Evolutionary conservation across 495 filamentous ascomycete species (phyloP).

Genomic region (Lichenothelia convexa): DNA sequence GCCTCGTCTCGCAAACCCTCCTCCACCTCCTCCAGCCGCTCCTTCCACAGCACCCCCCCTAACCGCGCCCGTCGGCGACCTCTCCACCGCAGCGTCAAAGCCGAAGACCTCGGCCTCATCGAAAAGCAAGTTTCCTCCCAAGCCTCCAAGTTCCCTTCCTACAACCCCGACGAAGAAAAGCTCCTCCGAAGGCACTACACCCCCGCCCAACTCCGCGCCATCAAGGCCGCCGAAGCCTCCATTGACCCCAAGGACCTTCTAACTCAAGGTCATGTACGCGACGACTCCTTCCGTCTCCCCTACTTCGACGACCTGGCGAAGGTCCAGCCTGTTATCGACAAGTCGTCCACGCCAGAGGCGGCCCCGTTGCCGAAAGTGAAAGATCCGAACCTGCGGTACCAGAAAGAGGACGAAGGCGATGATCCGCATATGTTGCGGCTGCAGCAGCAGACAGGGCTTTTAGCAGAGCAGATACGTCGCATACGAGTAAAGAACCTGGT

Average conservation of each 20-base stretch:
- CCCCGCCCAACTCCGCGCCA: conserved; percentile 59
- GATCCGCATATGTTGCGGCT: conserved; percentile 37
- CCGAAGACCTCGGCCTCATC: conserved; percentile 11
- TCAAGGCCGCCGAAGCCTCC: conserved; percentile 69
- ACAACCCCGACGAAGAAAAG: conserved; percentile 49
- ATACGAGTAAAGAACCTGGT: conserved; percentile 50
- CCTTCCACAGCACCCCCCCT: conserved; percentile 31
- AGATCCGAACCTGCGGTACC: conserved; percentile 4
- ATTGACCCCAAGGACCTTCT: conserved; percentile 64
- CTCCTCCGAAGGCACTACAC: conserved; percentile 50
- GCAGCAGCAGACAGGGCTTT: conserved; percentile 52
- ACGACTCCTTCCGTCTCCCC: conserved; percentile 48
- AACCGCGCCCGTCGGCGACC: conserved; percentile 16
- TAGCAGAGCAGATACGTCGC: conserved; percentile 31
- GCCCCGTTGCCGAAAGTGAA: conserved; percentile 6
- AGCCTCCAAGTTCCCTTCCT: conserved; percentile 33
- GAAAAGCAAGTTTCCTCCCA: conserved; percentile 19
- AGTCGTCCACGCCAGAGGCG: conserved; percentile 26
- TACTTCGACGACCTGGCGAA: conserved; percentile 79
- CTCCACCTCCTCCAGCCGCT: conserved; percentile 28
- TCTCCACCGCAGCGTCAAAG: conserved; percentile 20
- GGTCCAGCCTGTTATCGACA: conserved; percentile 39
- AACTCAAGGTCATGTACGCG: conserved; percentile 45
- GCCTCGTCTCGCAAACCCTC: conserved; percentile 25
- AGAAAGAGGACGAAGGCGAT: conserved; percentile 21